Evolutionary conservation across 441 rosid genomes (phyloP).

Genomic region (Populus hybrid): DNA sequence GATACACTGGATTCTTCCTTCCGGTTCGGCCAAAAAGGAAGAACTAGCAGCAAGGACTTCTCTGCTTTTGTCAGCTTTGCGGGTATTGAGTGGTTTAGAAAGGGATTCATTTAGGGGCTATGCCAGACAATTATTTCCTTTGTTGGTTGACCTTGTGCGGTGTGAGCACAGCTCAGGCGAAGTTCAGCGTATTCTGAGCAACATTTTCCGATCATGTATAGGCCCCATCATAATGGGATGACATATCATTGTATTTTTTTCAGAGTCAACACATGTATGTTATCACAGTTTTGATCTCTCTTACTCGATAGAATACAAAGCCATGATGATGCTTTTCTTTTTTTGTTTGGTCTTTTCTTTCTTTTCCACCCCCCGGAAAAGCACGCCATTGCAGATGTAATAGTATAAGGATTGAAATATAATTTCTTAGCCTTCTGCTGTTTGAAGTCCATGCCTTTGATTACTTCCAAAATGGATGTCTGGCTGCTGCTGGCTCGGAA

Average conservation of each 20-base stretch:
- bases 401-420: too few species aligned
- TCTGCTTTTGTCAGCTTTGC: constrained; percentile 61
- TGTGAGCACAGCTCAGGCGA: constrained; percentile 88
- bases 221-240: constrained; percentile 57
- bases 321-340: background rate
- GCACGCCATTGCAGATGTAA: too few species aligned
- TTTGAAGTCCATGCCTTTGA: too few species aligned
- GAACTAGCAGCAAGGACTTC: constrained; percentile 79
- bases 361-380: too few species aligned
- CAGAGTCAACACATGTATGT: constrained; percentile 2
- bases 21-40: constrained; percentile 70
- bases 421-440: too few species aligned
- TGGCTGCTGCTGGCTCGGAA: background rate
- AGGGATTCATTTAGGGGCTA: constrained; percentile 55
- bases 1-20: constrained; percentile 65
- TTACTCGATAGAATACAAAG: background rate
- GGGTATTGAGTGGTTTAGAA: constrained; percentile 49
- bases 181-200: constrained; percentile 60
- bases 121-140: constrained; percentile 53
- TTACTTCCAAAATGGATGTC: background rate
- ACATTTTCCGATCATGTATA: constrained; percentile 69
- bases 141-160: constrained; percentile 77
- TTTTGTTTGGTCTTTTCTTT: too few species aligned
- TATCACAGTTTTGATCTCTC: constrained; percentile 26
- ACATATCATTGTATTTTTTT: constrained; percentile 5